Evolutionary conservation across 2,329 filamentous ascomycete genomes (phyloP).

Genomic region (Fusarium sp.): DNA sequence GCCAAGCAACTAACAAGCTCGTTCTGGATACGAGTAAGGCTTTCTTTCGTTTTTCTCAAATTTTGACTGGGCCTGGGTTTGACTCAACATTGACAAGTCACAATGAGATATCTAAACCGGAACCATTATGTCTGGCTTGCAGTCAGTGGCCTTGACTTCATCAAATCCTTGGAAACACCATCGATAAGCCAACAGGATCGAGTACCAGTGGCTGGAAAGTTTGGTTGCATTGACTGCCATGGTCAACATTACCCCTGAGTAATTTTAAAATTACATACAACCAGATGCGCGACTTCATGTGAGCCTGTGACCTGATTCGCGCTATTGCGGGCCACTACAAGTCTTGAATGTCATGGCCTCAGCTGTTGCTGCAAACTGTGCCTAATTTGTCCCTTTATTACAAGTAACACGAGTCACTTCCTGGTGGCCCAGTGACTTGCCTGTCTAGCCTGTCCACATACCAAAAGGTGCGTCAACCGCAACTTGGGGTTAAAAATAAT

Average conservation of each 20-base stretch:
- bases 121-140: not conserved
- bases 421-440: not conserved
- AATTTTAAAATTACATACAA: slow-evolving; percentile 38
- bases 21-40: not conserved
- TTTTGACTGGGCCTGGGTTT: not conserved
- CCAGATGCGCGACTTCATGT: slow-evolving; percentile 14
- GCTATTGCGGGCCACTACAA: slow-evolving; percentile 19
- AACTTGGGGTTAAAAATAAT: not conserved
- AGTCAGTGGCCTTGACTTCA: slow-evolving; percentile 1
- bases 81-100: not conserved
- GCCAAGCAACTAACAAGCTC: not conserved
- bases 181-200: slow-evolving; percentile 6
- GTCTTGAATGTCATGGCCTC: slow-evolving; percentile 7
- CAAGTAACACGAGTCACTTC: slow-evolving; percentile 9
- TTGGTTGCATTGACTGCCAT: slow-evolving; percentile 32
- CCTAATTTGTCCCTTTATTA: not conserved
- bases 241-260: slow-evolving; percentile 35
- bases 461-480: not conserved
- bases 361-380: slow-evolving; percentile 2
- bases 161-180: not conserved
- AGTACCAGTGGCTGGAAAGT: not conserved
- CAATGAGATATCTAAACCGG: not conserved
- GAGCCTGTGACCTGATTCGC: slow-evolving; percentile 24
- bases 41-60: not conserved
- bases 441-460: not conserved